Evolutionary conservation across 306 rosid species (phyloP).

Genomic region (Trifolium dubium): DNA sequence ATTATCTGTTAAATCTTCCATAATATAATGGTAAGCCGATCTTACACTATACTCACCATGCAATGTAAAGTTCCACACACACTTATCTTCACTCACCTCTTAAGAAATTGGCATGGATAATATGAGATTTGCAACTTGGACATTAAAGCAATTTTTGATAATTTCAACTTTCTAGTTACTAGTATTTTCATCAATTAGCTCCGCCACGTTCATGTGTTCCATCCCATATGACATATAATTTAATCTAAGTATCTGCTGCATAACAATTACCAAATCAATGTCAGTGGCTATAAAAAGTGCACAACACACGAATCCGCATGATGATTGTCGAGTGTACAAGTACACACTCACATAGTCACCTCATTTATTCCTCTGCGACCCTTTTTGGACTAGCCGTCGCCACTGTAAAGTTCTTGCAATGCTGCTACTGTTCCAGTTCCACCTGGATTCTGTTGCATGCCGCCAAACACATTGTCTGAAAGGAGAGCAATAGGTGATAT

Average conservation of each 20-base stretch:
- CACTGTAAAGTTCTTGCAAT: slow-evolving; percentile 91
- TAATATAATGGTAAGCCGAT: no score
- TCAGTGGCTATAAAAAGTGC: slow-evolving; percentile 17
- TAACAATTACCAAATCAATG: slow-evolving; percentile 40
- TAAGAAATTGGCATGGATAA: no score
- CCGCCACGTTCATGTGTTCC: no score
- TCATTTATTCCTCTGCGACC: slow-evolving; percentile 92
- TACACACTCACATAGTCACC: slow-evolving; percentile 50
- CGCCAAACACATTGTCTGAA: slow-evolving; percentile 88
- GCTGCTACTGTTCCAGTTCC: slow-evolving; percentile 75
- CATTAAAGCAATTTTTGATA: no score
- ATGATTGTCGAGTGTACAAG: neutral
- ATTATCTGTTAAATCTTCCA: no score
- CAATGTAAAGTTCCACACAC: no score
- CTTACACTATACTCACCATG: no score
- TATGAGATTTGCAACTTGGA: no score
- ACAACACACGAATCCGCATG: neutral
- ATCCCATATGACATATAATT: no score
- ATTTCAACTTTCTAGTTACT: no score
- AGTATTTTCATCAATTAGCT: no score
- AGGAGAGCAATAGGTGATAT: slow-evolving; percentile 96
- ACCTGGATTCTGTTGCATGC: slow-evolving; percentile 57
- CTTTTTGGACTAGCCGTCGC: slow-evolving; percentile 86
- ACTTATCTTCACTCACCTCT: no score
- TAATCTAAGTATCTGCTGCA: slow-evolving; percentile 67